Evolutionary conservation across 129 eudicot species (phyloP).

Genomic region (Arctium lappa): DNA sequence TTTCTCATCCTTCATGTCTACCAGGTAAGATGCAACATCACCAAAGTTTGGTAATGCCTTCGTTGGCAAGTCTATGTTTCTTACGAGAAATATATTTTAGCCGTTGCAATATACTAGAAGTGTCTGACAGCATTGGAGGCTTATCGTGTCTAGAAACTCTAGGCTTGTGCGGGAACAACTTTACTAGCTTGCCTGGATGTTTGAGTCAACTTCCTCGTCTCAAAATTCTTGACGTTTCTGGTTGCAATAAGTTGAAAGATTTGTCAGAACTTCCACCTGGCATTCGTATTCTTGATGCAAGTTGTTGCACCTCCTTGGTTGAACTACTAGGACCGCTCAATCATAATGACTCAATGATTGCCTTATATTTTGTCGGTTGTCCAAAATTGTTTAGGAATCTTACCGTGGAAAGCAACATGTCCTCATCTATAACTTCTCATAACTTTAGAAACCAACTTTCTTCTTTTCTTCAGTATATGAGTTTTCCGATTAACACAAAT

Average conservation of each 20-base stretch:
- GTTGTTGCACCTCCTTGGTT: background rate
- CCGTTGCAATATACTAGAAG: background rate
- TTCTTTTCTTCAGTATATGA: background rate
- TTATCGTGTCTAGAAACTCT: slow-evolving; percentile 11
- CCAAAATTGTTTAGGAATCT: background rate
- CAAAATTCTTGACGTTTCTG: background rate
- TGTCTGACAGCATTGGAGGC: slow-evolving; percentile 6
- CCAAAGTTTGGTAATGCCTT: background rate
- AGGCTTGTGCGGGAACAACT: background rate
- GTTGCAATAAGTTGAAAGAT: slow-evolving; percentile 13
- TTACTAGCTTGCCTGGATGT: slow-evolving; percentile 17
- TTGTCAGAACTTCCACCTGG: slow-evolving; percentile 7
- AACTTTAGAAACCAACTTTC: background rate
- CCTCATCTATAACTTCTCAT: background rate
- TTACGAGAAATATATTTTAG: background rate
- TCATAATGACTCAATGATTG: too few species aligned
- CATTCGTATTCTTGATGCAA: background rate
- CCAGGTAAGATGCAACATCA: background rate
- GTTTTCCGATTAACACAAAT: background rate
- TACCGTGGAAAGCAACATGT: background rate
- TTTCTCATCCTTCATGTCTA: background rate
- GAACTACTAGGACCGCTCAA: background rate
- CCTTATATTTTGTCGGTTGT: background rate
- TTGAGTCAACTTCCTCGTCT: slow-evolving; percentile 18
- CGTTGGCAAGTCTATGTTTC: background rate